Base-by-base conservation (phyloP, 2,329 filamentous ascomycete genomes). In the Didymellaceae sp. region DNA sequence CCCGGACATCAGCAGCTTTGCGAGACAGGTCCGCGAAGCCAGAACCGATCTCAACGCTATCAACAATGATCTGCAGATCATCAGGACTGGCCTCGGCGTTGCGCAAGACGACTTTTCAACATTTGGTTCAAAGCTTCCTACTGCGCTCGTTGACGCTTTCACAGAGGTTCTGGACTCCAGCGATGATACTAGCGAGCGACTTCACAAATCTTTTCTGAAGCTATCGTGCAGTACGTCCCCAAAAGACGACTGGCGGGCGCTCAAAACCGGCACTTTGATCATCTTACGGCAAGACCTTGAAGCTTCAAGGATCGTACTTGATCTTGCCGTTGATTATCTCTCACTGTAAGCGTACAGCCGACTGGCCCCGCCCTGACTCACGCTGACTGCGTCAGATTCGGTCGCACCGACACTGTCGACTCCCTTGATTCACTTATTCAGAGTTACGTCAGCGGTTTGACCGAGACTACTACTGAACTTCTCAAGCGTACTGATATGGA, bases 21-120 rank as follows among this genome's bases (percentile, higher is more conserved):
- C 66, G 22, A 62, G 68, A n/a, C 62, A 58, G 54, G 48, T 65
- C 18, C 68, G 68, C 45, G 62, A 69, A 42, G 61, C 66, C 13
- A 59, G 68, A 33, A 59, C 69, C 42, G 66, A 70, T n/a, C 58
- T 70, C 22, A 70, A 67, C 41, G 57, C 58, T 7, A 65, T 71
- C 47, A 70, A 65, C 40, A 56, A 58, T 28, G 61, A 70, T 30
- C 59, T 71, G 22, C 51, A 70, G n/a, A 61, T 68, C 21, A 63
- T 70, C 51, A 65, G 61, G n/a, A 63, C 64, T 6, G 63, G 62
- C 1, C 57, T 71, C 14, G 65, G 67, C 40, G 62, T 71, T 47
- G 59, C 63, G 9, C 66, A 68, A 40, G 66, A 70, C 45, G 68
- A 71, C 44, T 68, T 70, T 41, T 61, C 66, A 4, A 41, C 51